These are phyloP conservation scores for Tolypocladium ophioglossoides DNA, from an alignment of 2,329 filamentous ascomycete genomes.

Conservation along the genomic window DNA sequence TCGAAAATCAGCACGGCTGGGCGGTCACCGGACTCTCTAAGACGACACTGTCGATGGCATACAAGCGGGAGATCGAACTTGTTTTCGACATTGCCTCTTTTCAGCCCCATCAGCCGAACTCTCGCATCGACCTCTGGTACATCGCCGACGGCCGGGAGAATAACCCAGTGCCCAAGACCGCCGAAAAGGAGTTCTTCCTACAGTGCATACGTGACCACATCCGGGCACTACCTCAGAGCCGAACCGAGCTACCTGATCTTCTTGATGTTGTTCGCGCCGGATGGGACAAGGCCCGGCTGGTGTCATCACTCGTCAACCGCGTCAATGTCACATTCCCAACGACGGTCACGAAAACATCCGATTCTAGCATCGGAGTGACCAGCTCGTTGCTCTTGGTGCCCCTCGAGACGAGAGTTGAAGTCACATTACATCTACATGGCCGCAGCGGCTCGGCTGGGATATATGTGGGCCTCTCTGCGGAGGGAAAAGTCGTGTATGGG, in stretches of 20 bases:
- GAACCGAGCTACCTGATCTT: constrained; percentile 45
- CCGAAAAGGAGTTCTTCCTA: constrained; percentile 66
- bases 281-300: constrained; percentile 54
- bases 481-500: constrained; percentile 61
- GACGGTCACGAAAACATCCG: constrained; percentile 49
- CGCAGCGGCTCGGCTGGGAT: constrained; percentile 36
- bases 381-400: constrained; percentile 52
- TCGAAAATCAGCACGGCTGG: constrained; percentile 63
- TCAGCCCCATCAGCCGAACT: constrained; percentile 31
- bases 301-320: constrained; percentile 49
- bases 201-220: constrained; percentile 60
- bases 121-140: constrained; percentile 59
- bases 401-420: constrained; percentile 58
- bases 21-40: constrained; percentile 54
- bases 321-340: constrained; percentile 57
- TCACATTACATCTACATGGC: constrained; percentile 45
- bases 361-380: constrained; percentile 53
- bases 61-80: constrained; percentile 61
- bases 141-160: constrained; percentile 47
- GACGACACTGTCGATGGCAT: constrained; percentile 61
- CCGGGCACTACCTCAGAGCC: constrained; percentile 47
- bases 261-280: constrained; percentile 47
- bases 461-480: constrained; percentile 41
- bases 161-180: constrained; percentile 44
- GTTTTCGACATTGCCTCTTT: constrained; percentile 60